phyloP scores from a whole-genome alignment of 2,329 filamentous ascomycete species.

The Pezicula carpinea region DNA sequence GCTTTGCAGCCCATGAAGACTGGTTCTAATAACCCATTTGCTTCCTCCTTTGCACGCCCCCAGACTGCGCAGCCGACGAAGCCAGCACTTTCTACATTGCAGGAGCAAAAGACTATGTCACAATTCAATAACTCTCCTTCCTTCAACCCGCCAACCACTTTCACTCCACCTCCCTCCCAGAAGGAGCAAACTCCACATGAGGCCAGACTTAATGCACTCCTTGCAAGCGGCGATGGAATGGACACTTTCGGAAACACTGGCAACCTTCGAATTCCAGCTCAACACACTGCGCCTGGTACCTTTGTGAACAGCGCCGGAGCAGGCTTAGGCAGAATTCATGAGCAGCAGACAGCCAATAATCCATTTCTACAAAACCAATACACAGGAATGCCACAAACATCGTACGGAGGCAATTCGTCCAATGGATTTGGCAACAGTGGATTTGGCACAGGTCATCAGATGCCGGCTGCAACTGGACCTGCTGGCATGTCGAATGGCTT shows the following conservation, averaged over 20 bases:
- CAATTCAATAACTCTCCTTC: constrained; percentile 26
- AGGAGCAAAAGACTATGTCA: constrained; percentile 76
- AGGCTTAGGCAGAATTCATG: constrained; percentile 63
- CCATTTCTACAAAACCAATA: constrained; percentile 84
- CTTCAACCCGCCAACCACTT: constrained; percentile 49
- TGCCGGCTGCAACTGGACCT: constrained; percentile 53
- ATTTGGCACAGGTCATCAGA: constrained; percentile 30
- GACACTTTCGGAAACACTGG: constrained; percentile 98
- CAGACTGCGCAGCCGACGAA: constrained; percentile 53
- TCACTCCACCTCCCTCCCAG: constrained; percentile 40
- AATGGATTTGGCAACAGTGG: constrained; percentile 18
- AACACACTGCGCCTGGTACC: constrained; percentile 92
- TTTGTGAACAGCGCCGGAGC: constrained; percentile 94
- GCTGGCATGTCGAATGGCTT: constrained; percentile 48
- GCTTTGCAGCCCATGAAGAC: constrained; percentile 79
- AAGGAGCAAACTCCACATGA: constrained; percentile 58
- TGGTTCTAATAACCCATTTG: constrained; percentile 97
- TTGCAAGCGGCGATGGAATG: constrained; percentile 84
- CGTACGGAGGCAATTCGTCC: constrained; percentile 40
- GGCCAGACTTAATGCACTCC: constrained; percentile 78
- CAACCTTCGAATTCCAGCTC: constrained; percentile 87
- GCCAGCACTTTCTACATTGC: constrained; percentile 69
- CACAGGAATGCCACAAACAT: constrained; percentile 66
- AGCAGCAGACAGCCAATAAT: constrained; percentile 65
- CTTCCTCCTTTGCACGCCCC: constrained; percentile 62